These are phyloP conservation scores for Trametes cinnabarina DNA, from an alignment of 768 basidiomycete species.

Conservation along the genomic window DNA sequence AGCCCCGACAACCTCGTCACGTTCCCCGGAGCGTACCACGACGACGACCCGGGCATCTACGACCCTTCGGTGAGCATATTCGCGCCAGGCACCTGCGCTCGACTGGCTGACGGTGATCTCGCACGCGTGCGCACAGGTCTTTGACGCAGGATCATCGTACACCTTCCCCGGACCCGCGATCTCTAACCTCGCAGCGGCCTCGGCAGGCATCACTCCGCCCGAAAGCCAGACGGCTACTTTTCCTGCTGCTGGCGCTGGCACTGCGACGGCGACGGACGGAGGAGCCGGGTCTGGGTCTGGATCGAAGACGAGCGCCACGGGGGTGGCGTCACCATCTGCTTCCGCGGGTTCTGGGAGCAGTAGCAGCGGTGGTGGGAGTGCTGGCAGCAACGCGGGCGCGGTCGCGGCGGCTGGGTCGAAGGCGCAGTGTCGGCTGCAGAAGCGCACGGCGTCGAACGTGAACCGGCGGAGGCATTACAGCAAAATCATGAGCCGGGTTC, in stretches of 20 bases:
- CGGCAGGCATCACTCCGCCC: slow-evolving; percentile 12
- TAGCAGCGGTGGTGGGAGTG: neutral
- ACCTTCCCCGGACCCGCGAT: slow-evolving; percentile 31
- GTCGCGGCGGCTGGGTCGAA: neutral
- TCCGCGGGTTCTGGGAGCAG: slow-evolving; percentile 2
- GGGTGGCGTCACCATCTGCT: slow-evolving; percentile 6
- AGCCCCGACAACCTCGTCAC: slow-evolving; percentile 49
- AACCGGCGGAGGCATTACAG: slow-evolving; percentile 17
- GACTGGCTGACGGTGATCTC: neutral
- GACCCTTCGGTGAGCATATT: slow-evolving; percentile 42
- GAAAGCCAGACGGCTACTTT: slow-evolving; percentile 14
- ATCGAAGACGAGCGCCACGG: neutral
- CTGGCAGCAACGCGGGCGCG: neutral
- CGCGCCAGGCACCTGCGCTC: no score
- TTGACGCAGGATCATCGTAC: slow-evolving; percentile 26
- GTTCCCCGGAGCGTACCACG: slow-evolving; percentile 74
- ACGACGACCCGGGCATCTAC: slow-evolving; percentile 71
- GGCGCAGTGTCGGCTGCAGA: slow-evolving; percentile 19
- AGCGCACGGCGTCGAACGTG: neutral
- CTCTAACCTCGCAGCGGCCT: slow-evolving; percentile 23
- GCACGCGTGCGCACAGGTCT: slow-evolving; percentile 18
- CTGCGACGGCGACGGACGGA: neutral
- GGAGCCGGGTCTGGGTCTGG: slow-evolving; percentile 4
- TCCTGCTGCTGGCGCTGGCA: slow-evolving; percentile 18
- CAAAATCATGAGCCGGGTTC: slow-evolving; percentile 19